Conservation (phyloP, 495 filamentous ascomycete genomes). For the Tuber calosporum region DNA sequence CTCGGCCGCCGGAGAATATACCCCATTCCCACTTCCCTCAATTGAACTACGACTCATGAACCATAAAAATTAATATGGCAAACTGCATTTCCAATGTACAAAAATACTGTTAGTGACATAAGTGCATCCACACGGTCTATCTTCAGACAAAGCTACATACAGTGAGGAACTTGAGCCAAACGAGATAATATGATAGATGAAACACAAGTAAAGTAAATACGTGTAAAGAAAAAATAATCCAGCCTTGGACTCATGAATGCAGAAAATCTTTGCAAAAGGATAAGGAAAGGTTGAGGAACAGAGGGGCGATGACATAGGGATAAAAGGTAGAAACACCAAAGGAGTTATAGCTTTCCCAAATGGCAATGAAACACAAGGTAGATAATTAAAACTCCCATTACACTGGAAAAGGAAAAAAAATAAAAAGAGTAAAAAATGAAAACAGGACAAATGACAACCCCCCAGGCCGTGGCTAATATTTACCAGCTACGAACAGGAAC, state of each 20-base stretch:
- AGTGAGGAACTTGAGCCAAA: neutral
- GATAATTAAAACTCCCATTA: constrained; percentile 13
- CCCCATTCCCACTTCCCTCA: neutral
- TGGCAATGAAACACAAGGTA: constrained; percentile 7
- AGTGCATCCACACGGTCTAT: constrained; percentile 2
- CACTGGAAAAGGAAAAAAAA: constrained; percentile 7
- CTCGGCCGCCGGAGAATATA: no score
- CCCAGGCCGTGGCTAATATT: constrained; percentile 1
- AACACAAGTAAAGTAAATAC: neutral
- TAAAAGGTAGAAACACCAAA: neutral
- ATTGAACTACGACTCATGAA: neutral
- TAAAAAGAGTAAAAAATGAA: no score
- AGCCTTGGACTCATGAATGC: neutral
- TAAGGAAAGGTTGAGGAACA: neutral
- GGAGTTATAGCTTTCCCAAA: neutral
- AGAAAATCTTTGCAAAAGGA: neutral
- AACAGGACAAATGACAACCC: neutral
- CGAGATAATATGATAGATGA: neutral
- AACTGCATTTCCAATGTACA: constrained; percentile 1
- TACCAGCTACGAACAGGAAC: constrained; percentile 40
- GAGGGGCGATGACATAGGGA: neutral
- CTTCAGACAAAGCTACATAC: neutral
- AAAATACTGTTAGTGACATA: constrained; percentile 2
- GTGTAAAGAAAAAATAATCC: neutral
- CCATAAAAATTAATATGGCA: neutral